phyloP scores from a whole-genome alignment of 2,329 filamentous ascomycete species.

The Kalaharituber pfeilii region DNA sequence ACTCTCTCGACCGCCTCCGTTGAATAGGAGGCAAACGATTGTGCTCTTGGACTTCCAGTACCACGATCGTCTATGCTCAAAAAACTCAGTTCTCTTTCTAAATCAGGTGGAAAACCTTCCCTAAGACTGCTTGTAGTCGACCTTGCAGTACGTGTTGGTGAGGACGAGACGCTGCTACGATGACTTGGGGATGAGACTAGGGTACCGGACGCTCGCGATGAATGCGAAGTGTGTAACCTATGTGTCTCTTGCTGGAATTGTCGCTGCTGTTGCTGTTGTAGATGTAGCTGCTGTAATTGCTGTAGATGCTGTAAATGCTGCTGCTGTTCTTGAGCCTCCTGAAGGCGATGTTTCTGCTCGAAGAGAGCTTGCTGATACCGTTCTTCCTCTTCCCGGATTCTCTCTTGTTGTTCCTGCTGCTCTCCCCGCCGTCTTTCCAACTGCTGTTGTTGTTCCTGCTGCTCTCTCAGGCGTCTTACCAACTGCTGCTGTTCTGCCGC shows the following conservation, averaged over 20 bases:
- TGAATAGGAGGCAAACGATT: background rate
- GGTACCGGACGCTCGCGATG: background rate
- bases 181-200: background rate
- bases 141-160: too few species aligned
- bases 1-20: background rate
- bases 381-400: too few species aligned
- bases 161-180: background rate
- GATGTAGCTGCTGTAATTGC: background rate
- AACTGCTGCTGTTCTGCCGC: background rate
- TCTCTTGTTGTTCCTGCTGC: too few species aligned
- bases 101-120: background rate
- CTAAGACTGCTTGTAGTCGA: background rate
- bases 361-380: too few species aligned
- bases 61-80: background rate
- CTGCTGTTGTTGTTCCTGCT: too few species aligned
- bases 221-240: background rate
- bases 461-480: background rate
- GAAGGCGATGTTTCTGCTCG: background rate
- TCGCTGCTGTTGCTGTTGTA: background rate
- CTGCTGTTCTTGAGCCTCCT: background rate
- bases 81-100: constrained; percentile 1
- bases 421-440: too few species aligned
- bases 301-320: background rate
- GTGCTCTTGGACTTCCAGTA: background rate
- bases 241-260: too few species aligned